A percentile compares a stretch with the other conserved stretches of the same genome.
Evolutionary conservation across 306 rosid genomes (phyloP).

Genomic region (Mimosa pudica): DNA sequence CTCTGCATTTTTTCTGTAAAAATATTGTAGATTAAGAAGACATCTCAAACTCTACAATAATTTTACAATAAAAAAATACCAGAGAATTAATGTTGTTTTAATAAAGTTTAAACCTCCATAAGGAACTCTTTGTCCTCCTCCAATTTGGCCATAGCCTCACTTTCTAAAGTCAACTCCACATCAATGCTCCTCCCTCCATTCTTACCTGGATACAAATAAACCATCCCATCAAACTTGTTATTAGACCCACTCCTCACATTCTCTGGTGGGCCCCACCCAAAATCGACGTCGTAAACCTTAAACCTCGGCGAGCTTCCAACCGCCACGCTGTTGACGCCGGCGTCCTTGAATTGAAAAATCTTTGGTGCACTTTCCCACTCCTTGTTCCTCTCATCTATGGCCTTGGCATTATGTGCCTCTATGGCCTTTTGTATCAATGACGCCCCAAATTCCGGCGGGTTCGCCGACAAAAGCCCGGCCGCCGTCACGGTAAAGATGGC

Average conservation of each 20-base stretch:
- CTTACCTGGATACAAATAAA: slow-evolving; percentile 84
- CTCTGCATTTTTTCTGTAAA: not conserved
- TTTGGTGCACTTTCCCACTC: slow-evolving; percentile 92
- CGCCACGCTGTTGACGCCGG: slow-evolving; percentile 92
- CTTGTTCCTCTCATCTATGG: slow-evolving; percentile 66
- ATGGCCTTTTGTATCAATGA: slow-evolving; percentile 69
- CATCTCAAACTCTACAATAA: not conserved
- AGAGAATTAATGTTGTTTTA: not conserved
- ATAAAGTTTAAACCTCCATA: slow-evolving; percentile 40
- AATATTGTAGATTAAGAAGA: not conserved
- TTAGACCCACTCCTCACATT: slow-evolving; percentile 88
- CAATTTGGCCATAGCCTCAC: slow-evolving; percentile 68
- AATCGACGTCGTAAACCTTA: slow-evolving; percentile 87
- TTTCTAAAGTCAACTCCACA: slow-evolving; percentile 78
- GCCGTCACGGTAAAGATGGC: slow-evolving; percentile 82
- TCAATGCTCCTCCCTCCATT: slow-evolving; percentile 92
- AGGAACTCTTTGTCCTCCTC: slow-evolving; percentile 78
- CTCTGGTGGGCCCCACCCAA: slow-evolving; percentile 89
- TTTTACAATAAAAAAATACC: not conserved
- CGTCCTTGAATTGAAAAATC: slow-evolving; percentile 85
- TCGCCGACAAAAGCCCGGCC: slow-evolving; percentile 51
- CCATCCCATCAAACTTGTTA: slow-evolving; percentile 91
- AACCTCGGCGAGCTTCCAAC: slow-evolving; percentile 98
- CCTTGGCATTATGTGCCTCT: slow-evolving; percentile 55
- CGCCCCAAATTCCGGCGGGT: slow-evolving; percentile 71